Base-by-base conservation (phyloP, 495 filamentous ascomycete species). In the Xylaria cubensis region DNA sequence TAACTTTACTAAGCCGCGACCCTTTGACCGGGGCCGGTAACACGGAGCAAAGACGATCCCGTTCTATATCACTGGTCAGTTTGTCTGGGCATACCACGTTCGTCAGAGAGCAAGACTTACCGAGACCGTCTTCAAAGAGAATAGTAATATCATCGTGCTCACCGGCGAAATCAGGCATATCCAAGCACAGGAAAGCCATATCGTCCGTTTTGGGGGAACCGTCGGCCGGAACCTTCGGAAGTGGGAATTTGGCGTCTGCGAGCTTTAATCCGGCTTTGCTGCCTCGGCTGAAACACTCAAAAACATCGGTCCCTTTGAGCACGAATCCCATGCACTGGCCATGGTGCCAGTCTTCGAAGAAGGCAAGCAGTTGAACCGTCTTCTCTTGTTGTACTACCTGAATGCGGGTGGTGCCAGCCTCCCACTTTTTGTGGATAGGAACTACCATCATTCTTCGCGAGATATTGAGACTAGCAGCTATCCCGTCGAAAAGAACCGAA, bases 401-500 rank as follows among this genome's bases (percentile, higher is more conserved):
- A 29, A 97, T 82, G 19, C 94, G 89, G 15, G 92, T 91, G 42
- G 84, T 82, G 13, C 83, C 88, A 2, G 94, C 92, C 75, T 95
- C 93, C 93, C 93, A 95, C 78, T 93, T 94, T 82, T 97, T 97
- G 81, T 94, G 90, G 63, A 95, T 93, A 0, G 93, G 93, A n/a
- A 95, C 92, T 29, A 96, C 91, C 88, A 92, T 93, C 70, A 92
- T 88, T 55, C 93, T 88, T n/a, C 93, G 92, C 3, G 93, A 90
- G 69, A 97, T 96, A 70, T 90, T 88, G 75, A 97, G 94, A 4
- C 87, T 90, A 0, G 88, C 83, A 12, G 92, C 93, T 55, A 91
- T 80, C 46, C 90, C 90, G 75, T 97, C 93, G 73, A 90, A 97
- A 4, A 92, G 82, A 3, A 95, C 91, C 26, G 81, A 78, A 81